These are phyloP conservation scores for Solanum hybrid DNA, from an alignment of 305 asterid genomes.

Conservation along the genomic window DNA sequence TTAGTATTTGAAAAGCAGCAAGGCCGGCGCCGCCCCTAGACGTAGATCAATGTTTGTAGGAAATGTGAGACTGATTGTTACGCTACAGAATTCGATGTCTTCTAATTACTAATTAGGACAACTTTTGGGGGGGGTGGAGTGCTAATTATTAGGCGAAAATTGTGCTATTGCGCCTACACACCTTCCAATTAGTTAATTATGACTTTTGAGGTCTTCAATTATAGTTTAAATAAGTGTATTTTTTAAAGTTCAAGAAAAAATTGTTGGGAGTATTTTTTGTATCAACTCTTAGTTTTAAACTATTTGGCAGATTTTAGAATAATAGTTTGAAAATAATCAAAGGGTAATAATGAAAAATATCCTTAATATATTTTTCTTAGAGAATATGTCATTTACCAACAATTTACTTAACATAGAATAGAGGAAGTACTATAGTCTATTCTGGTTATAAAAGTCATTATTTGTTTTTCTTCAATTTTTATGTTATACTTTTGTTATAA, in stretches of 20 bases:
- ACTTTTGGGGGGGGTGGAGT: not conserved
- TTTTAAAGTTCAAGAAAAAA: not conserved
- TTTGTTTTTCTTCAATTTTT: not conserved
- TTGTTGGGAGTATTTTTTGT: too few relatives aligned
- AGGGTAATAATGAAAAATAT: too few relatives aligned
- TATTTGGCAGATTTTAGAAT: too few relatives aligned
- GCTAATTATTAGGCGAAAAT: not conserved
- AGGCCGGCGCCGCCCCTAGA: conserved; percentile 17
- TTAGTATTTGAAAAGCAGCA: not conserved
- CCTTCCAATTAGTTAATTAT: not conserved
- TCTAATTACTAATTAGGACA: not conserved
- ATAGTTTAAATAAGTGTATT: not conserved
- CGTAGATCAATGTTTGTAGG: not conserved
- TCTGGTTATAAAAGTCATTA: not conserved
- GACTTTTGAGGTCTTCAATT: not conserved
- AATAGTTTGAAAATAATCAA: too few relatives aligned
- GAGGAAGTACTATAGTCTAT: not conserved
- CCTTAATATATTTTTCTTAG: too few relatives aligned
- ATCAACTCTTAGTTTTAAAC: not conserved
- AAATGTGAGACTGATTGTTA: not conserved
- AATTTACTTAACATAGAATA: too few relatives aligned
- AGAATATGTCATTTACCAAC: not conserved
- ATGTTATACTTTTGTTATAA: not conserved
- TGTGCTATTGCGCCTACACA: not conserved
- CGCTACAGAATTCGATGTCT: not conserved